Conservation (phyloP, 2,329 filamentous ascomycete genomes). For the Arthrinium puccinioides region DNA sequence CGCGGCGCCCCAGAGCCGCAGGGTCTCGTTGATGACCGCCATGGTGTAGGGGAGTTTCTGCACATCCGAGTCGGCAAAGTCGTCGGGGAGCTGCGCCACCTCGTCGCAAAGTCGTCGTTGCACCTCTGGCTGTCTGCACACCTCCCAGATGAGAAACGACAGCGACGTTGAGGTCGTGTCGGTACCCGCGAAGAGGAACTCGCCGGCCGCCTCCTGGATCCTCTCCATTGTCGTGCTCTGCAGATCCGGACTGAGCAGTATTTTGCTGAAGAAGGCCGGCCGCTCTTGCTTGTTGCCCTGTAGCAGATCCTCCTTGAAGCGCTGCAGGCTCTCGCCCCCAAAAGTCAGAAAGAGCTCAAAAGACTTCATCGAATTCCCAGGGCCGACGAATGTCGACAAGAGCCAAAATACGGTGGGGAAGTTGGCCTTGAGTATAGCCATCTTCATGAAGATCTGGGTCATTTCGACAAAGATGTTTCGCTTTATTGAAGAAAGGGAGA, state of each 20-base stretch:
- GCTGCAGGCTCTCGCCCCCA: neutral
- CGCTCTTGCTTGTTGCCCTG: no score
- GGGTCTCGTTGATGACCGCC: conserved; percentile 34
- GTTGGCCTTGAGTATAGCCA: neutral
- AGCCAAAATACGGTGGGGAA: neutral
- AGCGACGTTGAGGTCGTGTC: conserved; percentile 44
- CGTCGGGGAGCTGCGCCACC: conserved; percentile 22
- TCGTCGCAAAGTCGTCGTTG: conserved; percentile 25
- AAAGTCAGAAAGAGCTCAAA: neutral
- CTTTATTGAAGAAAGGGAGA: neutral
- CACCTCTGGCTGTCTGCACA: conserved; percentile 22
- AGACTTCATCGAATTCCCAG: neutral
- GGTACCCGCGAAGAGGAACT: conserved; percentile 35
- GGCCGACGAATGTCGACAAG: neutral
- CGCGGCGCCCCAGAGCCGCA: conserved; percentile 34
- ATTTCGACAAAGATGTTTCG: neutral
- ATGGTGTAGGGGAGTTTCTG: conserved; percentile 31
- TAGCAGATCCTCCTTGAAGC: neutral
- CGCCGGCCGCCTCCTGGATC: neutral
- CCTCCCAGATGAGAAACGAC: conserved; percentile 37
- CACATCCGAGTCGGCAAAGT: conserved; percentile 24
- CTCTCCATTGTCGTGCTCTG: neutral
- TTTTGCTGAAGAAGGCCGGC: no score
- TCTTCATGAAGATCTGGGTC: neutral
- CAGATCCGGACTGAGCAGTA: neutral